Base-by-base conservation (phyloP, 345 rosid genomes). In the Acer saccharum region DNA sequence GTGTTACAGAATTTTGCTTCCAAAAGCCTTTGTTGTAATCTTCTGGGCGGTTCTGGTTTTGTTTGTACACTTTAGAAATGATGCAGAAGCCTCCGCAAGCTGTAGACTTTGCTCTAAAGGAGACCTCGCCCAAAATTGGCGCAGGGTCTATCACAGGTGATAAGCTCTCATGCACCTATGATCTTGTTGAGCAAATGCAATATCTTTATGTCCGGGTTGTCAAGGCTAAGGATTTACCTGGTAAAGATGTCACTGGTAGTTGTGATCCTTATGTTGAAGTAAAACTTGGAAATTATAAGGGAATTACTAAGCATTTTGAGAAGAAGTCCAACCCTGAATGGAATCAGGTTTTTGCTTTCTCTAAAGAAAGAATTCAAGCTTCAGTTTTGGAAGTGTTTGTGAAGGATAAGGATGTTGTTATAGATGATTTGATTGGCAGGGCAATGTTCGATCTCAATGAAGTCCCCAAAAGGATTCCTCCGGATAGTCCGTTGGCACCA, bases 121-220 rank as follows among this genome's bases (percentile, higher is more conserved):
- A 96, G 85, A 94, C 99, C 71, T 84, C 88, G n/a, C 99, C 99
- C 23, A 94, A 92, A 72, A 92, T 96, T 25, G 98, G 99, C n/a
- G 97, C 91, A 23, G 95, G 89, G 68, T 80, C 82, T 65, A 35
- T 88, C 11, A 78, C 91, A 0, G 92, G 87, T 25, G 97, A 94
- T 72, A 96, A 92, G 88, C 97, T 91, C 58, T 87, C 97, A 2
- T 74, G 90, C 88, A 92, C 99, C 52, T 96, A 96, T 88, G 99
- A 96, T 78, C 91, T 96, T 39, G 98, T 96, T 35, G 99, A 96
- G 85, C 99, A 96, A 83, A 96, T 96, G 99, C 95, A 92, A 20
- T 96, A 96, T 86, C 97, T 96, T 43, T 96, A 94, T 76, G 97
- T 96, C 60, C 92, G 86, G 48, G 97, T 94, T 9, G 90, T 94